Conservation (phyloP, 1,139 yeast species). For the Geotrichum candidum region DNA sequence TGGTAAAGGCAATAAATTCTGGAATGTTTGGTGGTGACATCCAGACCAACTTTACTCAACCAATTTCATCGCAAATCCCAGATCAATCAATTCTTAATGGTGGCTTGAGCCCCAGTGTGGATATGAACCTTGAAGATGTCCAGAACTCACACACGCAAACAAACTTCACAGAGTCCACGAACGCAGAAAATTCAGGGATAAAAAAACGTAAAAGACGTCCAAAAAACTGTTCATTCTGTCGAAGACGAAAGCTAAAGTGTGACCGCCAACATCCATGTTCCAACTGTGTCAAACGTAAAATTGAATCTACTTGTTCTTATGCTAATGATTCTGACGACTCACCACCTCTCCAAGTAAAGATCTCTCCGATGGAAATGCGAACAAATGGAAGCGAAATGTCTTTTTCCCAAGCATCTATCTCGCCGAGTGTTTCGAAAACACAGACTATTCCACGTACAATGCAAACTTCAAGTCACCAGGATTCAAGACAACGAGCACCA, state of each 20-base stretch:
- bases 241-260: constrained; percentile 34
- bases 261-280: constrained; percentile 36
- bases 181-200: neutral
- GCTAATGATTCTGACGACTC: constrained; percentile 14
- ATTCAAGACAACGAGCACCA: neutral
- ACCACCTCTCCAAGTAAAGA: neutral
- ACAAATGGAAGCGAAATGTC: neutral
- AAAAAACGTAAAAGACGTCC: constrained; percentile 26
- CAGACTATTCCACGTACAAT: neutral
- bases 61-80: neutral
- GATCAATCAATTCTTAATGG: neutral
- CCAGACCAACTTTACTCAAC: neutral
- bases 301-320: constrained; percentile 27
- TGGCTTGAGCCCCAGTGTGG: neutral
- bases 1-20: neutral
- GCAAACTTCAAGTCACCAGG: constrained; percentile 1
- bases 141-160: neutral
- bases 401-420: neutral
- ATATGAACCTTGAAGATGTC: neutral
- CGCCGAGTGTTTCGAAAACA: neutral
- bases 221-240: constrained; percentile 32
- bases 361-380: neutral
- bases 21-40: neutral
- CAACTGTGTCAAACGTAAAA: constrained; percentile 31
- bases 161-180: neutral